Evolutionary conservation across 768 basidiomycete species (phyloP).

Genomic region (Mrakia gelida): DNA sequence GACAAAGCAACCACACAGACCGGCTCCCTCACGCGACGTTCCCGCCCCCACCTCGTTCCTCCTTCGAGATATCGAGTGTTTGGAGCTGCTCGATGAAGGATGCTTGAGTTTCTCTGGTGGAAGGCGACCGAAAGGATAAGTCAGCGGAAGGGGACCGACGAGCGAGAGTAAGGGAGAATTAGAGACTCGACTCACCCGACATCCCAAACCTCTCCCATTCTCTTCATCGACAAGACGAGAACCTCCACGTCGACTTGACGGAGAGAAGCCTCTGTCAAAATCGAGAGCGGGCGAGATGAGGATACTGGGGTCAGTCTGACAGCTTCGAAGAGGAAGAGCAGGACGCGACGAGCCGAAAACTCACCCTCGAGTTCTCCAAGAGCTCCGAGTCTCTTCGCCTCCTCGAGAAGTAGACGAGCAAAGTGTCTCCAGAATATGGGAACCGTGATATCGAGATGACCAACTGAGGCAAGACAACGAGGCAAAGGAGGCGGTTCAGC

Average conservation of each 20-base stretch:
- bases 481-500: neutral
- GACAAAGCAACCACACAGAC: too few species aligned
- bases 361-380: neutral
- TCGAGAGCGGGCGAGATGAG: neutral
- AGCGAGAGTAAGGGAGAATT: neutral
- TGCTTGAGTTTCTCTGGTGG: too few species aligned
- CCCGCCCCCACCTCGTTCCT: too few species aligned
- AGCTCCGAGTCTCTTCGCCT: neutral
- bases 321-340: neutral
- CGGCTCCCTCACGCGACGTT: too few species aligned
- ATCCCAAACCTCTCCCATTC: neutral
- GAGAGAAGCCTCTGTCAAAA: neutral
- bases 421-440: neutral
- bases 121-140: too few species aligned
- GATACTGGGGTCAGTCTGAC: neutral
- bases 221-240: neutral
- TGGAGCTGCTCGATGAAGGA: too few species aligned
- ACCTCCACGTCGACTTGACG: neutral
- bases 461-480: neutral
- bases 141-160: neutral
- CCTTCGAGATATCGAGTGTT: too few species aligned
- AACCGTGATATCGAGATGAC: neutral
- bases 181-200: neutral
- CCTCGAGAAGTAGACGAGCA: neutral
- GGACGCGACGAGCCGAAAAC: neutral